Base-by-base conservation (phyloP, 192 early-diverging fungal species). In the Coemansia sp. region DNA sequence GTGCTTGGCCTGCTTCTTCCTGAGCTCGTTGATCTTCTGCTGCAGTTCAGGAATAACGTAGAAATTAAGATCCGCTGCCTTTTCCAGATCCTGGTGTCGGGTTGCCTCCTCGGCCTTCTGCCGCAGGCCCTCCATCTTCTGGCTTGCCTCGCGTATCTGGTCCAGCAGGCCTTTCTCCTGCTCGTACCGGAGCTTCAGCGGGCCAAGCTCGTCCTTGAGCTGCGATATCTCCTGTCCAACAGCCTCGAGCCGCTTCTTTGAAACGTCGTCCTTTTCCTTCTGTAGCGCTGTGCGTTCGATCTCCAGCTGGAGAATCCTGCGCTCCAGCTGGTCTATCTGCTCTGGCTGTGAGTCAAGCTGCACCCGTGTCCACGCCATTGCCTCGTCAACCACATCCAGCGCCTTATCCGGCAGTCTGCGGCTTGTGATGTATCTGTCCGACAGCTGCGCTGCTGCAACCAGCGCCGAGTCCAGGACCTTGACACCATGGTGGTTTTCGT, bases 301-400 rank as follows among this genome's bases (percentile, higher is more conserved):
- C 77, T 99, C 96, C 9, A 98, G 85, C 82, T 98, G 98, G 41
- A 98, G 81, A 62, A 90, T 87, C 42, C 89, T 90, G 45, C 98
- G 92, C 68, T 99, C 95, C n/a, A 99, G 85, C 4, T 90, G 86
- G 79, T 99, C 98, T 56, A 99, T 98, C 62, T 89, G 83, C 83
- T 99, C 98, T 6, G 98, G 98, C 70, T 96, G 92, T 8, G 95
- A 93, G 71, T 99, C 98, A 16, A 98, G 86, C 76, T 99, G 96
- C 8, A 99, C 96, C 32, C 95, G 91, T 5, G 90, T 90, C 79
- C 95, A 94, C 14, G 98, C 96, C 76, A 93, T 95, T 2, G 96
- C 96, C 83, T 99, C 96, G 76, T 99, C 98, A 57, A 98, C 86
- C 32, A 93, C 74, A 48, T 93, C 92, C 59, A 93, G 90, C 59